A percentile compares a stretch with the other conserved stretches of the same genome.
phyloP scores from a whole-genome alignment of 2,329 filamentous ascomycete species.

The Beauveria rudraprayagi region DNA sequence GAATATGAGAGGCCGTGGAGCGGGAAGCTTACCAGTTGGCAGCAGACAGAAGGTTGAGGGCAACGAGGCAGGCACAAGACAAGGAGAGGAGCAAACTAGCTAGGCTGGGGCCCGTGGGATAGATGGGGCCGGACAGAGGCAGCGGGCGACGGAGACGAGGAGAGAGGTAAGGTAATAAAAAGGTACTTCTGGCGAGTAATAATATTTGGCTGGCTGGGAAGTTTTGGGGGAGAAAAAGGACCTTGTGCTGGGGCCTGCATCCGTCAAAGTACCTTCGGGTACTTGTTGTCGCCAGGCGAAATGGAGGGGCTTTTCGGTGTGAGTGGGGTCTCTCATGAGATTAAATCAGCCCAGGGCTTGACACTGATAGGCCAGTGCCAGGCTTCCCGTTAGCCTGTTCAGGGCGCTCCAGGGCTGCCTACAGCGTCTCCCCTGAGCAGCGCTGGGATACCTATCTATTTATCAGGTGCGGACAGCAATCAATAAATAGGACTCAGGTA shows the following conservation, averaged over 20 bases:
- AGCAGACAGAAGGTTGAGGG: neutral
- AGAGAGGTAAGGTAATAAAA: too few relatives aligned
- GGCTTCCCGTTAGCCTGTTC: constrained; percentile 1
- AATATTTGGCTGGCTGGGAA: too few relatives aligned
- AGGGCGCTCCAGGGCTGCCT: neutral
- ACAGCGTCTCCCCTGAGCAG: constrained; percentile 5
- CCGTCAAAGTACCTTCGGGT: constrained; percentile 4
- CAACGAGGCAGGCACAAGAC: neutral
- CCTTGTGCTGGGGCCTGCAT: neutral
- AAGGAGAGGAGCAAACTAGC: neutral
- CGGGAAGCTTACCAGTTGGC: neutral
- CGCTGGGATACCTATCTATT: neutral
- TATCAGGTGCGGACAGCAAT: too few relatives aligned
- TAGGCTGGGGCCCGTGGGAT: neutral
- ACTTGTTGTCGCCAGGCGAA: constrained; percentile 4
- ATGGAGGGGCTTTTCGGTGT: constrained; percentile 22
- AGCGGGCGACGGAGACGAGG: constrained; percentile 1
- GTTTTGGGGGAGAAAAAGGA: too few relatives aligned
- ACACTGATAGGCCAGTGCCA: constrained; percentile 18
- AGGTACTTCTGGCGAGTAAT: too few relatives aligned
- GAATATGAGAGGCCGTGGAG: constrained; percentile 4
- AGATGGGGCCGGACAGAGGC: neutral
- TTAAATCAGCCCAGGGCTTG: constrained; percentile 29
- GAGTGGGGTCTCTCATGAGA: constrained; percentile 34
- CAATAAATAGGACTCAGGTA: too few relatives aligned